Base-by-base conservation (phyloP, 495 filamentous ascomycete genomes). In the Penicillium manginii region DNA sequence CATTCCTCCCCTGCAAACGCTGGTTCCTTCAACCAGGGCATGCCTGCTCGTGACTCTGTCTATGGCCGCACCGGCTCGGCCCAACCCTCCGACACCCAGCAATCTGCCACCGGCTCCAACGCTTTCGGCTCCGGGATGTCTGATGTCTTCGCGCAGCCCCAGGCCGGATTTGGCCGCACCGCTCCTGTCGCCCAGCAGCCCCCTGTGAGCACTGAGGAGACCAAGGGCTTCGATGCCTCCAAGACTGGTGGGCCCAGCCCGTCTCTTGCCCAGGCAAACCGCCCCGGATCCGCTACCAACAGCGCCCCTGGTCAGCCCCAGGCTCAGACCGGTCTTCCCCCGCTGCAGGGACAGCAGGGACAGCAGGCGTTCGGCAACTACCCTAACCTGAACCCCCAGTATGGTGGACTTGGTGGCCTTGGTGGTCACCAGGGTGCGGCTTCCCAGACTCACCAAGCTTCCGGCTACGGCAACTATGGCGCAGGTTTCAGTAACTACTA, bases 271-370 rank as follows among this genome's bases (percentile, higher is more conserved):
- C 89, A 91, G 65, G 88, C 90, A 35, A 80, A 80, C 65, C 89
- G 92, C 55, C 92, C 92, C 15, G 91, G 91, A 18, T 96, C 92
- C 32, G 91, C 92, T 14, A 87, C 88, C 14, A 94, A 92, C 73
- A 87, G 82, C 59, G 82, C 81, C 14, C 83, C 85, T 17, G 83
- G 82, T 7, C 89, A 91, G 69, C 73, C 81, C 51, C 75, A 78
- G 62, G 76, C 71, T 35, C 81, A 83, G 62, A 73, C 73, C 47
- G 84, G 88, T 31, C 80, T 93, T 46, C 91, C 90, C 26, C 89
- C 89, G 22, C 86, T 89, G 39, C 92, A 93, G 74, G 86, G 85
- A 11, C 84, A 86, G 58, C 84, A 86, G 70, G 81, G 82, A 42
- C 81, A 87, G 64, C 81, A 83, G 65, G 83, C 79, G 32, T 93